Conservation (phyloP, 805 yeast species). For the Ogataea populi-albae region DNA sequence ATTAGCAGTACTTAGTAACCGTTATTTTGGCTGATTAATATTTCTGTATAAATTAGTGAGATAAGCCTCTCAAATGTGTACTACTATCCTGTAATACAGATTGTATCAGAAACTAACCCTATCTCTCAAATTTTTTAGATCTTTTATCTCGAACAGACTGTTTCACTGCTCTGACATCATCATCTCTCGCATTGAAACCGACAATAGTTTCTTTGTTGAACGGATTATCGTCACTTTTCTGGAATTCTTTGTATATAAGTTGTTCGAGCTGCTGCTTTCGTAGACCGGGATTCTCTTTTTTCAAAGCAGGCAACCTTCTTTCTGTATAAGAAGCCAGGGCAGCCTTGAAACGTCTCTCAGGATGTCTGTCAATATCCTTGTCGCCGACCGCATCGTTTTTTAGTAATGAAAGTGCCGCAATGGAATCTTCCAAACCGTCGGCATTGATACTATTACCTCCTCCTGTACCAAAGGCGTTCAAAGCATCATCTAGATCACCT, state of each 20-base stretch:
- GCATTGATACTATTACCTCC: constrained; percentile 55
- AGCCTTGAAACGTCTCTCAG: constrained; percentile 84
- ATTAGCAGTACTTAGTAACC: no score
- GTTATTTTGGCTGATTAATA: no score
- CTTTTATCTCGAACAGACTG: constrained; percentile 29
- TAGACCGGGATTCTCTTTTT: constrained; percentile 76
- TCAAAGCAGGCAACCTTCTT: constrained; percentile 64
- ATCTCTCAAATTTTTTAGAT: constrained; percentile 32
- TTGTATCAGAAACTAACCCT: no score
- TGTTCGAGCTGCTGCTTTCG: constrained; percentile 77
- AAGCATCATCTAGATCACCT: constrained; percentile 62
- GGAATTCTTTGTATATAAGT: constrained; percentile 73
- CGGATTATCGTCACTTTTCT: constrained; percentile 77
- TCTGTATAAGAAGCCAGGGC: constrained; percentile 73
- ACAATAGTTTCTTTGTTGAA: constrained; percentile 73
- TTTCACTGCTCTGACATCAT: constrained; percentile 41
- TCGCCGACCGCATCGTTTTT: constrained; percentile 51
- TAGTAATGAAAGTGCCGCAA: constrained; percentile 73
- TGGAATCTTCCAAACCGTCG: constrained; percentile 71
- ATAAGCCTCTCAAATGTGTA: constrained; percentile 1
- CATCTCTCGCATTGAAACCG: constrained; percentile 59
- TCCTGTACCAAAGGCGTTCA: constrained; percentile 45
- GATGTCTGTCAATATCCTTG: constrained; percentile 78
- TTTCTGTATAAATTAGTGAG: constrained; percentile 6
- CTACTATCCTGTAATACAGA: no score